Percentiles rank a stretch among this genome's conserved stretches.
Evolutionary conservation across 768 basidiomycete genomes (phyloP).

Genomic region (Coprinopsis strossmayeri): DNA sequence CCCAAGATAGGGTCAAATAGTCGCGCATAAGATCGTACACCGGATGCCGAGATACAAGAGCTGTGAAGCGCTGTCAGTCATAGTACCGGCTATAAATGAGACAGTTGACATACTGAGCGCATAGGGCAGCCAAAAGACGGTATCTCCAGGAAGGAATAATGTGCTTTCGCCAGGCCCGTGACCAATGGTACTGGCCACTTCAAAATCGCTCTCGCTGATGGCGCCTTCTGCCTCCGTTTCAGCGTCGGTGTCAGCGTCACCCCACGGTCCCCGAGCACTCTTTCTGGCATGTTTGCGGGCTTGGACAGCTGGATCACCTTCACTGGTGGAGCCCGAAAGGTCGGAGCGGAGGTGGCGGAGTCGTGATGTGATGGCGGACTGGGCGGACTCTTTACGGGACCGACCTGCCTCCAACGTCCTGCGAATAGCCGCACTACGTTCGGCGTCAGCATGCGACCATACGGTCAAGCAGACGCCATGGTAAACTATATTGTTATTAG

Average conservation of each 20-base stretch:
- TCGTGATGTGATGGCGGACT: conserved; percentile 62
- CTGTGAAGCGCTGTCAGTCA: conserved; percentile 28
- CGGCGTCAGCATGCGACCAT: conserved; percentile 92
- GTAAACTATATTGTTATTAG: conserved; percentile 57
- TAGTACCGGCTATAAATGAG: conserved; percentile 8
- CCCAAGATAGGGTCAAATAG: conserved; percentile 93
- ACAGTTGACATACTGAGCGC: conserved; percentile 61
- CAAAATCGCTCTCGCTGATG: conserved; percentile 83
- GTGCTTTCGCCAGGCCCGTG: conserved; percentile 86
- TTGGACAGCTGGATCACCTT: conserved; percentile 52
- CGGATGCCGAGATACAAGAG: conserved; percentile 85
- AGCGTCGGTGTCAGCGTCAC: conserved; percentile 65
- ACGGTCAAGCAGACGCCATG: conserved; percentile 92
- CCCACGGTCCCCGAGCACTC: conserved; percentile 65
- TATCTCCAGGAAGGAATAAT: conserved; percentile 80
- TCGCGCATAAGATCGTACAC: conserved; percentile 95
- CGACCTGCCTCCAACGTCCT: conserved; percentile 75
- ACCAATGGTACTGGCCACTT: conserved; percentile 72
- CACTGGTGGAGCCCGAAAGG: conserved; percentile 34
- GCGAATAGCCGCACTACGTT: conserved; percentile 79
- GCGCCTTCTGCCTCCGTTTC: conserved; percentile 73
- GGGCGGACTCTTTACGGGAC: conserved; percentile 73
- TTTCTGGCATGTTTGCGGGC: conserved; percentile 51
- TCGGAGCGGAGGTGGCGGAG: conserved; percentile 60
- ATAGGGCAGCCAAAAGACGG: conserved; percentile 94